Percentiles rank a stretch among this genome's conserved stretches.
These are phyloP conservation scores for Dalechampia spathulata DNA, from an alignment of 441 rosid species.

Conservation along the genomic window DNA sequence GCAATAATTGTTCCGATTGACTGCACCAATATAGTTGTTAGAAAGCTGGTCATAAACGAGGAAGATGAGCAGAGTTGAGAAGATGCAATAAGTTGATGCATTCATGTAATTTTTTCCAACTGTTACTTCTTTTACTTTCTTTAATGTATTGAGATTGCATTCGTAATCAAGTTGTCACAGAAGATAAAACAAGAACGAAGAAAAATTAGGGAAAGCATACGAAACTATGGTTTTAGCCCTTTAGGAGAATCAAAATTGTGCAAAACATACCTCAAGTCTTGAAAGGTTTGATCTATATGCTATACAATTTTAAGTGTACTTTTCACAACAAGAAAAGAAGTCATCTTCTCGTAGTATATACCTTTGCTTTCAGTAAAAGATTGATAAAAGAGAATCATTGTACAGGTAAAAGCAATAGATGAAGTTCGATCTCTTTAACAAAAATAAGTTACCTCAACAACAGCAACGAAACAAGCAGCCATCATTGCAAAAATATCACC, in stretches of 20 bases:
- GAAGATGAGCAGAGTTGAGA: neutral
- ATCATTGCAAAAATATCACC: conserved; percentile 60
- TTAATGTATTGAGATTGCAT: neutral
- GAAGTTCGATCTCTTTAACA: too few relatives aligned
- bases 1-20: conserved; percentile 67
- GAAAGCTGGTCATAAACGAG: neutral
- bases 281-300: too few relatives aligned
- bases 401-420: too few relatives aligned
- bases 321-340: too few relatives aligned
- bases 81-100: neutral
- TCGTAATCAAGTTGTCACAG: neutral
- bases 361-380: neutral
- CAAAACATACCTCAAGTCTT: too few relatives aligned
- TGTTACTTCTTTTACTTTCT: neutral
- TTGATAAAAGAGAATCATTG: neutral
- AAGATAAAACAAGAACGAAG: too few relatives aligned
- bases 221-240: too few relatives aligned
- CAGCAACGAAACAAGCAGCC: conserved; percentile 65
- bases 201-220: too few relatives aligned
- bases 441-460: conserved; percentile 65
- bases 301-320: too few relatives aligned
- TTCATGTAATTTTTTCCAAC: neutral
- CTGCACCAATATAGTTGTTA: conserved; percentile 29
- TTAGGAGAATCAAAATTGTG: too few relatives aligned
- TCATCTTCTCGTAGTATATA: too few relatives aligned